These are phyloP conservation scores for Malassezia psittaci DNA, from an alignment of 1,284 basidiomycete genomes.

Conservation along the genomic window DNA sequence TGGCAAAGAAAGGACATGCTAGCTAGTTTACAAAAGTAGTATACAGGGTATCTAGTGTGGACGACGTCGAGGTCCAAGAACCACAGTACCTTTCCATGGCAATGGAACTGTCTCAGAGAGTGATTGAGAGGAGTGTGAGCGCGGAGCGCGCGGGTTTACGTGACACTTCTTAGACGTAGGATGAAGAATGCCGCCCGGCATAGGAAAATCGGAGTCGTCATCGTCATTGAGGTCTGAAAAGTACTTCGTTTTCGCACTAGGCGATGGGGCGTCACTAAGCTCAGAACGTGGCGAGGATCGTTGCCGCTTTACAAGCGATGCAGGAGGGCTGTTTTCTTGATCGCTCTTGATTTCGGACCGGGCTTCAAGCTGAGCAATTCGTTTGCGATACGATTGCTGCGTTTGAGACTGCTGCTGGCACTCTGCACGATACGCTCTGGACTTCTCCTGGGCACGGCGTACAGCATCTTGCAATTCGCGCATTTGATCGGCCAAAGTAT, in stretches of 20 bases:
- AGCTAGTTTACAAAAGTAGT: neutral
- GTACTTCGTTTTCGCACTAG: neutral
- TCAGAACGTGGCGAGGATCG: neutral
- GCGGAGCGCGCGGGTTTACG: neutral
- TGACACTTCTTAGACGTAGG: no score
- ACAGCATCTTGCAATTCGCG: constrained; percentile 11
- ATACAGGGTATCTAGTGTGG: neutral
- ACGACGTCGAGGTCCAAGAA: constrained; percentile 11
- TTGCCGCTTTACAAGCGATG: neutral
- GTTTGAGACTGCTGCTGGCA: neutral
- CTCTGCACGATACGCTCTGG: neutral
- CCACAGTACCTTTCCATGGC: neutral
- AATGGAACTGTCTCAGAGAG: constrained; percentile 10
- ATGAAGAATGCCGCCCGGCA: constrained; percentile 10
- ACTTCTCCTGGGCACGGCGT: constrained; percentile 1
- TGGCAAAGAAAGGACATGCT: constrained; percentile 24
- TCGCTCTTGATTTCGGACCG: neutral
- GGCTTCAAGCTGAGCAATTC: neutral
- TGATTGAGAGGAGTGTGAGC: neutral
- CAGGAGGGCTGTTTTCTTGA: neutral
- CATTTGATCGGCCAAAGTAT: constrained; percentile 16
- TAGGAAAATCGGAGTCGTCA: constrained; percentile 9
- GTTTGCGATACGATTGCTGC: neutral
- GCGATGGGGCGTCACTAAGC: no score
- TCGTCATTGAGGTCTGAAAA: neutral